These are phyloP conservation scores for Saxispiralis lemnorum DNA, from an alignment of 495 filamentous ascomycete genomes.

Conservation along the genomic window DNA sequence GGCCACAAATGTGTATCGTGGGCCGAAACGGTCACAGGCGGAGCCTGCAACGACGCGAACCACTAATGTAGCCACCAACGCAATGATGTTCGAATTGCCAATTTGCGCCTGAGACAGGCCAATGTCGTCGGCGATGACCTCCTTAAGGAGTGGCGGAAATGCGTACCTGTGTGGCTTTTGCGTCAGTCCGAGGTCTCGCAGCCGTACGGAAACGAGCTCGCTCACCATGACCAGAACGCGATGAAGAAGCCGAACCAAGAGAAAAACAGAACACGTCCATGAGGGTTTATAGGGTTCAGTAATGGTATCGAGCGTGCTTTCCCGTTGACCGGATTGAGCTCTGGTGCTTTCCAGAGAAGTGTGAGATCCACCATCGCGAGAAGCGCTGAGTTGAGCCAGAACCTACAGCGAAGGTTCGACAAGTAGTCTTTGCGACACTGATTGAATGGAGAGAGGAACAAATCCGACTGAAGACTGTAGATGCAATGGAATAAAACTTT, in stretches of 20 bases:
- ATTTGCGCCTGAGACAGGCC: conserved; percentile 52
- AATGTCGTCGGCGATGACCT: conserved; percentile 42
- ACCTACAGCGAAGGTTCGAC: no score
- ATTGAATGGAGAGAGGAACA: no score
- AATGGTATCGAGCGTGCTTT: conserved; percentile 60
- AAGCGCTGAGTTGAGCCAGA: no score
- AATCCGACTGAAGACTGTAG: no score
- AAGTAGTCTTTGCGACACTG: no score
- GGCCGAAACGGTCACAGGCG: conserved; percentile 69
- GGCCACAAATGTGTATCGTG: conserved; percentile 62
- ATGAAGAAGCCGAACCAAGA: conserved; percentile 93
- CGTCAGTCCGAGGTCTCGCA: not conserved
- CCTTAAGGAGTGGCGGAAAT: conserved; percentile 24
- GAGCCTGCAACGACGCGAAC: conserved; percentile 72
- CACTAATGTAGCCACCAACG: conserved; percentile 63
- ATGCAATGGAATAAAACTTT: no score
- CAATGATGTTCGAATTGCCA: conserved; percentile 83
- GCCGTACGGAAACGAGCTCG: not conserved
- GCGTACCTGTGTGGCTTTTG: conserved; percentile 16
- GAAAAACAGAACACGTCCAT: conserved; percentile 87
- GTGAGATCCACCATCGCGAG: not conserved
- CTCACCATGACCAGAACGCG: conserved; percentile 82
- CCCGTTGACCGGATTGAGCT: conserved; percentile 27
- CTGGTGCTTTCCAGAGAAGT: conserved; percentile 19
- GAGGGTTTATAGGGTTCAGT: conserved; percentile 60